phyloP scores from a whole-genome alignment of 768 basidiomycete species.

The Phlebiopsis gigantea region DNA sequence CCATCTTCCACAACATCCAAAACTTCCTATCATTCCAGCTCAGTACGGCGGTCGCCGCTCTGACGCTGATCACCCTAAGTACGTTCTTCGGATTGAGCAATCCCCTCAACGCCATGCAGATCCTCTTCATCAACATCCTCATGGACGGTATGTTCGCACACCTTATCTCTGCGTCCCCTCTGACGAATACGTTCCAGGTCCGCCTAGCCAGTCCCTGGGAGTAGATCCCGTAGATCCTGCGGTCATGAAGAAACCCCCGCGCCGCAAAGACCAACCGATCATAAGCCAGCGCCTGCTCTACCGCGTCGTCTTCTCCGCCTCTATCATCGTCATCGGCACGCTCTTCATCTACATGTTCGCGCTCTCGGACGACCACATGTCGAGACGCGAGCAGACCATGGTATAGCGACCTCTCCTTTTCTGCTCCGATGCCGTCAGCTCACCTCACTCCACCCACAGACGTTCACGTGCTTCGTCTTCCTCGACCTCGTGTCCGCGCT shows the following conservation, averaged over 20 bases:
- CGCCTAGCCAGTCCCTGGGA: conserved; percentile 91
- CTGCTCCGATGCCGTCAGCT: background rate
- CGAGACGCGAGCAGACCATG: conserved; percentile 92
- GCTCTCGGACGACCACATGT: conserved; percentile 77
- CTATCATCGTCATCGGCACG: conserved; percentile 86
- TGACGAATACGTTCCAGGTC: conserved; percentile 43
- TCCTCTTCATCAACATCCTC: conserved; percentile 97
- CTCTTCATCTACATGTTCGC: conserved; percentile 84
- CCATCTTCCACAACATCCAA: conserved; percentile 98
- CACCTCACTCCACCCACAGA: conserved; percentile 43
- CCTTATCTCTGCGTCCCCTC: background rate
- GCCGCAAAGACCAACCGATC: conserved; percentile 87
- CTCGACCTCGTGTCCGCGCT: conserved; percentile 93
- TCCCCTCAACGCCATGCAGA: conserved; percentile 97
- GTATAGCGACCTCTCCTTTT: conserved; percentile 37
- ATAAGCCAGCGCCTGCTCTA: conserved; percentile 68
- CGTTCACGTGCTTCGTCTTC: conserved; percentile 95
- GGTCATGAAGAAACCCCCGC: conserved; percentile 90
- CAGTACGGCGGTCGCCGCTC: conserved; percentile 93
- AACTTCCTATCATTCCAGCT: conserved; percentile 97
- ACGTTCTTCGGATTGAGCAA: conserved; percentile 87
- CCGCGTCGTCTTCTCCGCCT: conserved; percentile 89
- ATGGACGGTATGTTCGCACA: conserved; percentile 79
- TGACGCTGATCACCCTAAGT: conserved; percentile 92
- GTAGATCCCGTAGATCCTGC: conserved; percentile 94